A percentile compares a stretch with the other conserved stretches of the same genome.
Evolutionary conservation across 202 grass and related monocot genomes (phyloP).

Genomic region (Digitaria exilis): DNA sequence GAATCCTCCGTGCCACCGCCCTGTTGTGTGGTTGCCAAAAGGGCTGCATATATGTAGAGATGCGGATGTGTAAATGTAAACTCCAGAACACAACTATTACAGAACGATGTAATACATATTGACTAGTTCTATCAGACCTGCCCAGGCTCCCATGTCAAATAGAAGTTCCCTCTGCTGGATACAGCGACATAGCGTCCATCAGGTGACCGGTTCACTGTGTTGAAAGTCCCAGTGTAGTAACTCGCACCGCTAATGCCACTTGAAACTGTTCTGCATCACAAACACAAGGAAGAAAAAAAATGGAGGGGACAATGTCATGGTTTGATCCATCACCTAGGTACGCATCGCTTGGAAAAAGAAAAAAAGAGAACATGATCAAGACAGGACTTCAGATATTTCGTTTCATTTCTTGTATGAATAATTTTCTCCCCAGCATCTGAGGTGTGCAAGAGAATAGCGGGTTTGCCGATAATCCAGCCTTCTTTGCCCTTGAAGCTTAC

Average conservation of each 20-base stretch:
- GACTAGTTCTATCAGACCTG: conserved; percentile 52
- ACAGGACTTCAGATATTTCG: neutral
- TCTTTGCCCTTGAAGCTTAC: conserved; percentile 95
- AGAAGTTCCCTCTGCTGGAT: conserved; percentile 94
- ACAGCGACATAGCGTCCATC: conserved; percentile 91
- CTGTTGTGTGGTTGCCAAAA: conserved; percentile 99
- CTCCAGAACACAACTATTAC: neutral
- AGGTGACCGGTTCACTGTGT: conserved; percentile 85
- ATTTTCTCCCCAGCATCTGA: conserved; percentile 65
- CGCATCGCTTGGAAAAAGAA: too few species aligned
- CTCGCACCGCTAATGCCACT: conserved; percentile 98
- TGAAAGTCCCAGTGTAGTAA: conserved; percentile 97
- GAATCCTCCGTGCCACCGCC: conserved; percentile 91
- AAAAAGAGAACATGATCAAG: too few species aligned
- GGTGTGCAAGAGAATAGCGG: conserved; percentile 85
- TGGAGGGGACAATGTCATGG: neutral
- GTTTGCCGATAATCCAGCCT: conserved; percentile 97
- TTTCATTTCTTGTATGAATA: neutral
- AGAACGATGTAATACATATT: neutral
- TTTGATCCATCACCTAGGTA: too few species aligned
- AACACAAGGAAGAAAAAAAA: conserved; percentile 26
- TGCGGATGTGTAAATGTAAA: conserved; percentile 1
- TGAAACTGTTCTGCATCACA: conserved; percentile 94
- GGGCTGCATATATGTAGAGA: conserved; percentile 36
- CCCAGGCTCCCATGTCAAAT: conserved; percentile 96